Evolutionary conservation across 116 monocot genomes (phyloP).

Genomic region (Zostera marina): DNA sequence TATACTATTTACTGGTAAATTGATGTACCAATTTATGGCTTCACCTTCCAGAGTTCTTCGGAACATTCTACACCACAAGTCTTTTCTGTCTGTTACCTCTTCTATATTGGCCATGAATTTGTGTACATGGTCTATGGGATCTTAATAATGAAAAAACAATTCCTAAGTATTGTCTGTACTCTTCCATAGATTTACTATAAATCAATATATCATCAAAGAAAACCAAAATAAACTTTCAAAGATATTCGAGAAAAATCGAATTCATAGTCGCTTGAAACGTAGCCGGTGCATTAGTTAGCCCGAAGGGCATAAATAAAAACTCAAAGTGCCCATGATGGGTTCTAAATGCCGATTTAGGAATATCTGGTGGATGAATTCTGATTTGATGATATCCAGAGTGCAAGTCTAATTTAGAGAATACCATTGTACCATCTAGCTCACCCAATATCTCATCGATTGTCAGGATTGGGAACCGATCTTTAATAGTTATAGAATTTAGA

Average conservation of each 20-base stretch:
- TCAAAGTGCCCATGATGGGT: neutral
- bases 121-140: too few relatives aligned
- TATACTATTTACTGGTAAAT: too few relatives aligned
- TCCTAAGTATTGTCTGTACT: neutral
- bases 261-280: neutral
- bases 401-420: neutral
- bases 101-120: too few relatives aligned
- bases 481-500: neutral
- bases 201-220: neutral
- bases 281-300: neutral
- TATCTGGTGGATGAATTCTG: neutral
- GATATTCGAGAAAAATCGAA: neutral
- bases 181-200: neutral
- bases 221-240: neutral
- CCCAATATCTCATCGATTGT: neutral
- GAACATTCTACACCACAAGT: too few relatives aligned
- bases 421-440: neutral
- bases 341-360: neutral
- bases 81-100: too few relatives aligned
- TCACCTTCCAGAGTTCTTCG: too few relatives aligned
- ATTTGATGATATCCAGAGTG: neutral
- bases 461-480: neutral
- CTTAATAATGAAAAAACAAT: too few relatives aligned
- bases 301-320: neutral
- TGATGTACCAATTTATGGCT: too few relatives aligned